Evolutionary conservation across 345 rosid species (phyloP).

Genomic region (Ceriops zippeliana): DNA sequence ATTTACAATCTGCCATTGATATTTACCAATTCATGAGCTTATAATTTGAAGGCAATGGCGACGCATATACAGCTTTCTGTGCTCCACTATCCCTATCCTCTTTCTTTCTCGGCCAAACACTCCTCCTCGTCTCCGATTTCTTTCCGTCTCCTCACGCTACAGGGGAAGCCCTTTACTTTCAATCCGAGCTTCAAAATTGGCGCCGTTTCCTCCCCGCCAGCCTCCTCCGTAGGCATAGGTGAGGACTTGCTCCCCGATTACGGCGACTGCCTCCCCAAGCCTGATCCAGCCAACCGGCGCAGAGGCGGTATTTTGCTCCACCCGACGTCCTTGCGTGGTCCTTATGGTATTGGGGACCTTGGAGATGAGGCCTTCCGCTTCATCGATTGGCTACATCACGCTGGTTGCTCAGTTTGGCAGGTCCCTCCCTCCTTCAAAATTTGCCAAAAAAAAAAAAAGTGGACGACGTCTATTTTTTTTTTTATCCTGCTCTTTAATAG

Average conservation of each 20-base stretch:
- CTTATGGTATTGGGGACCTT: constrained; percentile 84
- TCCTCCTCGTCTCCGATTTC: constrained; percentile 7
- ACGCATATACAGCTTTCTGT: constrained; percentile 18
- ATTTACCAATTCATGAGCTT: too few relatives aligned
- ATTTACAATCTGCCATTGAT: too few relatives aligned
- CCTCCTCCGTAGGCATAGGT: constrained; percentile 41
- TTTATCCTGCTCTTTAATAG: neutral
- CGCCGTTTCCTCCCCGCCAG: constrained; percentile 21
- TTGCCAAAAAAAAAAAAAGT: neutral
- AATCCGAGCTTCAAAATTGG: constrained; percentile 16
- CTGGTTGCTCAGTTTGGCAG: constrained; percentile 97
- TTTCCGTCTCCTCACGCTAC: constrained; percentile 9
- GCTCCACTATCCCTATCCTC: neutral
- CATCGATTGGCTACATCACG: constrained; percentile 78
- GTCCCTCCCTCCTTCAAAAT: constrained; percentile 21
- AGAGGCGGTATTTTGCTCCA: constrained; percentile 90
- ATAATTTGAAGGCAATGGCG: neutral
- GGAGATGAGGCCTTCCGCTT: constrained; percentile 73
- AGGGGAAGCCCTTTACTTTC: constrained; percentile 10
- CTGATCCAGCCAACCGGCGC: constrained; percentile 39
- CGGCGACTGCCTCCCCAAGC: constrained; percentile 49
- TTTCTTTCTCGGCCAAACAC: constrained; percentile 17
- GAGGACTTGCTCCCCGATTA: constrained; percentile 63
- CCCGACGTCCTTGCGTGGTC: constrained; percentile 82
- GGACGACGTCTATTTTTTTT: neutral